Evolutionary conservation across 1,139 yeast genomes (phyloP).

Genomic region (Diutina mesorugosa): DNA sequence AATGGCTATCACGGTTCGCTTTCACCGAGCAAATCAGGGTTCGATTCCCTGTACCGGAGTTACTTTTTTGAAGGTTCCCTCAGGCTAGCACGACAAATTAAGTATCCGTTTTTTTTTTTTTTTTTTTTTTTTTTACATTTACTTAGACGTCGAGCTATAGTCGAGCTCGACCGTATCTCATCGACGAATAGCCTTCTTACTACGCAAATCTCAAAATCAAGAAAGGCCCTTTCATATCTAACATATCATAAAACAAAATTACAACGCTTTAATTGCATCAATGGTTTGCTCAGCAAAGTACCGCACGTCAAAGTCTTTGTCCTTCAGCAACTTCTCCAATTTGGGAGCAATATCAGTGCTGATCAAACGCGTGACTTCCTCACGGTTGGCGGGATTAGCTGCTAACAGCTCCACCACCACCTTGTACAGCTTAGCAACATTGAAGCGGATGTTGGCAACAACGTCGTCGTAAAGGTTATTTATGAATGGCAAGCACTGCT

Average conservation of each 20-base stretch:
- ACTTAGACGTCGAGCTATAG: too few relatives aligned
- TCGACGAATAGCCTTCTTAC: background rate
- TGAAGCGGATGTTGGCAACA: constrained; percentile 91
- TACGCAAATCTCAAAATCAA: background rate
- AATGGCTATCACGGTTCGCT: constrained; percentile 18
- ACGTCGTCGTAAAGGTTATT: constrained; percentile 59
- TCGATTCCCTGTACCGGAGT: constrained; percentile 39
- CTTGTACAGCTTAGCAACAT: constrained; percentile 78
- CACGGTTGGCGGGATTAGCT: constrained; percentile 10
- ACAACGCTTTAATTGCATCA: background rate
- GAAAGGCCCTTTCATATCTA: background rate
- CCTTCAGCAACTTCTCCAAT: constrained; percentile 53
- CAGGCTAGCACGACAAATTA: too few relatives aligned
- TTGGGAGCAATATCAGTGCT: constrained; percentile 46
- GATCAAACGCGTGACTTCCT: constrained; percentile 25
- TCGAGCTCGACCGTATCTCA: too few relatives aligned
- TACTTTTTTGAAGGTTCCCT: too few relatives aligned
- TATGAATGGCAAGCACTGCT: constrained; percentile 69
- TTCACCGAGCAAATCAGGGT: constrained; percentile 29
- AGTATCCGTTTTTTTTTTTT: too few relatives aligned
- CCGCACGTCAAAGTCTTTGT: constrained; percentile 81
- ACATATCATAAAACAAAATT: background rate
- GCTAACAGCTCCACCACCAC: constrained; percentile 42
- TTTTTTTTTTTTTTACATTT: too few relatives aligned
- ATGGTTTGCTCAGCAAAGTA: constrained; percentile 42